phyloP scores from a whole-genome alignment of 495 filamentous ascomycete genomes.

The Thozetella sp. region DNA sequence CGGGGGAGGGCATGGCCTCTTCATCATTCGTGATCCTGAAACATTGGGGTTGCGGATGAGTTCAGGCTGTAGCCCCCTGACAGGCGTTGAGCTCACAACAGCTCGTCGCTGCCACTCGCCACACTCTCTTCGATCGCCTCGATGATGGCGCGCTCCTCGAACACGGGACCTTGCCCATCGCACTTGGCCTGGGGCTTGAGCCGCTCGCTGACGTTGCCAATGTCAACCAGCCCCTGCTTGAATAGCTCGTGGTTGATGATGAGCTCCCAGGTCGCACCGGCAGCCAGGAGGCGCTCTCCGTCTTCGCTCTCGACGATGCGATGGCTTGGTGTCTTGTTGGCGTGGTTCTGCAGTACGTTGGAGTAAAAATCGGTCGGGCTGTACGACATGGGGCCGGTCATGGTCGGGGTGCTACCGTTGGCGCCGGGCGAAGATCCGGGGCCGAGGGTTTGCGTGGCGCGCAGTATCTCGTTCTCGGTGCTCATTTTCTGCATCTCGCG shows the following conservation, averaged over 20 bases:
- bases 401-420: conserved; percentile 25
- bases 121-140: conserved; percentile 79
- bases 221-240: conserved; percentile 80
- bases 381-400: conserved; percentile 73
- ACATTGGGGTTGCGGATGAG: background rate
- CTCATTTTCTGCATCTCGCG: conserved; percentile 76
- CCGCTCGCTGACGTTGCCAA: conserved; percentile 74
- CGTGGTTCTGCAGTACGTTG: conserved; percentile 52
- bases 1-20: too few species aligned
- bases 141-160: conserved; percentile 74
- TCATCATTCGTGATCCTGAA: too few species aligned
- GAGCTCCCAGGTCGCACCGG: conserved; percentile 86
- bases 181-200: conserved; percentile 80
- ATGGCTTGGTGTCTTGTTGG: conserved; percentile 65
- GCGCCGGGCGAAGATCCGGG: conserved; percentile 20
- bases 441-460: conserved; percentile 65
- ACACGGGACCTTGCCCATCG: conserved; percentile 89
- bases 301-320: conserved; percentile 67
- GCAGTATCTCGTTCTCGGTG: conserved; percentile 93
- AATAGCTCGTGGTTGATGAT: conserved; percentile 84
- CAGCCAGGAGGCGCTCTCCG: conserved; percentile 77
- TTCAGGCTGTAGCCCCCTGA: background rate
- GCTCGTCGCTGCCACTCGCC: conserved; percentile 71
- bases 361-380: conserved; percentile 72
- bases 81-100: conserved; percentile 51